phyloP scores from a whole-genome alignment of 306 rosid species.

The Lotus japonicus region DNA sequence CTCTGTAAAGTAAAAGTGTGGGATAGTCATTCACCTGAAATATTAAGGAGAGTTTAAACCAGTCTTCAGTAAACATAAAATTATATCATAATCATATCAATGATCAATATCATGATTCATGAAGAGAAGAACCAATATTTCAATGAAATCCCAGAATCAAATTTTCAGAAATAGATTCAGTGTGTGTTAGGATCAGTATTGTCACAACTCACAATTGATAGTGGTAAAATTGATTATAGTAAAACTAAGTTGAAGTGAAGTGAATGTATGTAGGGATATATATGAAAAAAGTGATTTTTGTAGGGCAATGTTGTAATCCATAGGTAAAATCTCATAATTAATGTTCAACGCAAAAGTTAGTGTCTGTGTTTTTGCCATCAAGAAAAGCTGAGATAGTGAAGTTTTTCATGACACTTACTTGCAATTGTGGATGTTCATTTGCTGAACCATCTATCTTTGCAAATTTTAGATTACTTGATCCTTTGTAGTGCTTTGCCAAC shows the following conservation, averaged over 20 bases:
- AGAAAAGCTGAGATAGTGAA: not conserved
- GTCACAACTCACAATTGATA: no score
- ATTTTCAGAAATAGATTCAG: not conserved
- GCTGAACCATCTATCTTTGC: slow-evolving; percentile 70
- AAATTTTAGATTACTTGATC: slow-evolving; percentile 49
- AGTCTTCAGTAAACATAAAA: slow-evolving; percentile 15
- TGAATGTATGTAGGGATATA: no score
- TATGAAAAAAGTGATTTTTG: no score
- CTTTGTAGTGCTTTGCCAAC: slow-evolving; percentile 88
- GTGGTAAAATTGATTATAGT: no score
- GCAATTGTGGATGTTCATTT: slow-evolving; percentile 85
- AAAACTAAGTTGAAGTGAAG: no score
- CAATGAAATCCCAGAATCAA: not conserved
- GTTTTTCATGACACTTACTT: slow-evolving; percentile 36
- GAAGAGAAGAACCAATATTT: not conserved
- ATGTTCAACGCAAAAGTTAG: no score
- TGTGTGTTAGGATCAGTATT: no score
- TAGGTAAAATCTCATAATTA: no score
- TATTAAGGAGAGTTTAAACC: not conserved
- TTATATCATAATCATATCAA: not conserved
- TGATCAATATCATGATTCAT: not conserved
- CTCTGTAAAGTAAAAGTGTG: slow-evolving; percentile 59
- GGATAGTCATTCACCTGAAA: slow-evolving; percentile 77
- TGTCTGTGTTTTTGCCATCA: not conserved
- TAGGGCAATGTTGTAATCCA: no score